Evolutionary conservation across 129 eudicot genomes (phyloP), one percentile per base, ranked within the genome.

Genomic region (Flaveria brownii): DNA sequence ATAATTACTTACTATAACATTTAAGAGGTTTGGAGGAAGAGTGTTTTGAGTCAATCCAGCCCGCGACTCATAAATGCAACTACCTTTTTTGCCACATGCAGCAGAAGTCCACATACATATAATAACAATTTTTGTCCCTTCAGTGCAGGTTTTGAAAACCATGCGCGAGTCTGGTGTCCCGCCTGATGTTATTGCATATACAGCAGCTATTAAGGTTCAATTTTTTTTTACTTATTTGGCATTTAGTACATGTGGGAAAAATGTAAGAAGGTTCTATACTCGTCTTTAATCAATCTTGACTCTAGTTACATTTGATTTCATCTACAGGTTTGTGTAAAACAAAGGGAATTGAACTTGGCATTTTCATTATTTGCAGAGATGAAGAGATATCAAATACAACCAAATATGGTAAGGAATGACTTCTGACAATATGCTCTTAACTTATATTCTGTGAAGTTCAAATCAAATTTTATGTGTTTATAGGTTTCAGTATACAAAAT

Each of bases 131-230:
- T 26, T 36, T 76, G 49, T 73, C 75, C 76, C 67, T 87, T 77
- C 85, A 81, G 86, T 92, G 86, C 97, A 94, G 98, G 81, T 87
- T 62, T 85, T 94, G 81, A 88, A 81, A 82, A 80, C 90, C 84
- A 94, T 91, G 97, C 87, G 82, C 11, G 87, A 86, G 71, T 79
- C 85, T 81, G 98, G 96, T 74, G 77, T 84, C 41, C 91, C 80
- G 26, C 98, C 98, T 77, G 96, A 91, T 81, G 97, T 94, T 54
- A 69, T 94, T 69, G 87, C 98, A 33, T 94, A 91, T 66, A 94
- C 97, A 33, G 86, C 91, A 46, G 86, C 93, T 60, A 94, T 94
- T 59, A 91, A 91, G 98, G 98, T 93, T 61, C 66, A 18, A 47
- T n/a, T 18, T 76, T 47, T 20, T 47, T 69, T 47, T 60, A 47